Base-by-base conservation (phyloP, 202 grass and related monocot species). In the Musa balbisiana region DNA sequence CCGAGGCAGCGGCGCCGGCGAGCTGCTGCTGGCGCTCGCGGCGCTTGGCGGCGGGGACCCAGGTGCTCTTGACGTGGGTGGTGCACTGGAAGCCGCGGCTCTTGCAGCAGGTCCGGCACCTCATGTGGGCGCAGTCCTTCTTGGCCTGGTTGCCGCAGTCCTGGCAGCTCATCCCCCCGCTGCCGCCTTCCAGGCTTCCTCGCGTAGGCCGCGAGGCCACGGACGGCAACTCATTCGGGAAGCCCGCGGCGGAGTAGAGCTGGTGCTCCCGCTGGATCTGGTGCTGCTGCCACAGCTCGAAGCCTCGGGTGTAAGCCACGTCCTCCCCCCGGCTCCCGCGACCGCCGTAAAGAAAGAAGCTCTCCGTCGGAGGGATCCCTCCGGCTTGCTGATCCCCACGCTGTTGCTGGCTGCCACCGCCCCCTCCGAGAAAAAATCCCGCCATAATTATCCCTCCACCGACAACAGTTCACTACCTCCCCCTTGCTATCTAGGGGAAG, bases 261-360 rank as follows among this genome's bases (percentile, higher is more conserved):
- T 60, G 81, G 76, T 63, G 71, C 3, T 79, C 17, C 58, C 20
- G 84, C 74, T 89, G 83, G 65, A 29, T 26, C 55, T 86, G 84
- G 49, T 92, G 84, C 75, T 83, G 93, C 54, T 89, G 93, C 93
- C 93, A 97, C 80, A 97, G 87, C 83, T 97, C 87, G 84, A 97
- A 97, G 53, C 90, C 90, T 73, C 76, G 62, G 13, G 76, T 78
- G 76, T 67, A 68, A 26, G 33, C 13, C 14, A 68, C 15, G 14
- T 29, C 65, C 27, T 68, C 87, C 50, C 77, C 80, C 6, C 65
- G 51, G 17, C 77, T 83, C 24, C 78, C 80, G 85, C 89, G 55
- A 78, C 80, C 83, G 27, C 80, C 80, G 10, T 80, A 81, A 27
- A 87, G 71, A 87, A 90, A 96, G 74, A 96, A 33, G 65, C 12